Evolutionary conservation across 768 basidiomycete genomes (phyloP), one percentile per base, ranked within the genome.

Genomic region (Chlorophyllum brunneum): DNA sequence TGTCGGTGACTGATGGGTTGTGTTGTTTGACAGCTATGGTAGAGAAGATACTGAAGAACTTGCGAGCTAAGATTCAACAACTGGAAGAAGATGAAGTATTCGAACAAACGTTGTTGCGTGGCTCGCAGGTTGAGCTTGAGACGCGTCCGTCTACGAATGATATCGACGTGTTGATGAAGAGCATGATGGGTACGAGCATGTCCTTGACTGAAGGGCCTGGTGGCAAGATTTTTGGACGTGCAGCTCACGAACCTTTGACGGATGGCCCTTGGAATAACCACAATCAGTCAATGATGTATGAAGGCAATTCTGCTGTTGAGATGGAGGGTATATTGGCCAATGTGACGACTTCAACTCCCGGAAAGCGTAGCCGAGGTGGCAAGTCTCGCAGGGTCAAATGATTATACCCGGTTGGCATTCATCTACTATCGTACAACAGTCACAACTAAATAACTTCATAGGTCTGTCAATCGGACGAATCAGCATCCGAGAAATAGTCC

Each of bases 401-500:
- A 52, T 10, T 20, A 37, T 5, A 27, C 30, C 10, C n/a, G 15
- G 36, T 36, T 7, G 15, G 27, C 18, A 29, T 40, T 49, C 10
- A 16, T 27, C n/a, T 10, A 27, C 18, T 48, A 22, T 18, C 9
- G 8, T 29, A 26, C 24, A 48, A 29, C 10, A 22, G 5, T 29
- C 23, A 16, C 20, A 37, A 38, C 20, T 36, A 38, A 37, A n/a
- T n/a, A n/a, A n/a, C n/a, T n/a, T n/a, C 10, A n/a, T 23, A 27
- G 20, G 38, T 13, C 33, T 36, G 16, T 42, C 39, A 40, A 20
- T 44, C 42, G 33, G 31, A 34, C 31, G 42, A 18, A 16, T 52
- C 33, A 38, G 41, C 62, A 52, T 74, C 74, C 4, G 69, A 70
- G 60, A 88, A 88, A 62, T 78, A 85, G 55, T 86, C 83, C 0